phyloP scores from a whole-genome alignment of 2,329 filamentous ascomycete species.

The Xylariaceae sp. region DNA sequence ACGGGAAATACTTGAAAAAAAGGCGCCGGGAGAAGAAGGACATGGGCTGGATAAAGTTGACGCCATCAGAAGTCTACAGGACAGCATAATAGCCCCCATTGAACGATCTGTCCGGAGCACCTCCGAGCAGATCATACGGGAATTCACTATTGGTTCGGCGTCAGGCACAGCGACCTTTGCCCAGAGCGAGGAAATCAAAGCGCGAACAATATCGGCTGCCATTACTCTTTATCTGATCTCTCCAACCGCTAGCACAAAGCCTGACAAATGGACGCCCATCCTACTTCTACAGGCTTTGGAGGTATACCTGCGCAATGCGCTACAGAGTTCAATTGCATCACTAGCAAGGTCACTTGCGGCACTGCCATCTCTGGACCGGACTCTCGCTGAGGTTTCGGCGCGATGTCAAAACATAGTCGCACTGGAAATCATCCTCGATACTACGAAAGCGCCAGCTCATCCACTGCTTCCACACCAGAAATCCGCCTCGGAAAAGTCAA shows the following conservation, averaged over 20 bases:
- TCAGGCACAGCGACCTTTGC: conserved; percentile 59
- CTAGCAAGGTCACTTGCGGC: conserved; percentile 77
- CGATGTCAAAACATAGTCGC: conserved; percentile 92
- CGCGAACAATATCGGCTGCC: conserved; percentile 73
- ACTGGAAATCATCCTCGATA: conserved; percentile 75
- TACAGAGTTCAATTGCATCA: conserved; percentile 77
- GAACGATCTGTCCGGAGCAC: conserved; percentile 74
- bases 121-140: conserved; percentile 77
- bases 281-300: conserved; percentile 78
- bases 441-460: conserved; percentile 68
- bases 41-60: conserved; percentile 74
- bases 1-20: conserved; percentile 70
- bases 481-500: conserved; percentile 39
- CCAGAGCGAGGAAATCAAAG: conserved; percentile 73
- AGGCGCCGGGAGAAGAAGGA: conserved; percentile 73
- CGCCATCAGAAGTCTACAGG: conserved; percentile 70
- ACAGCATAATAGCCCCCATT: conserved; percentile 68
- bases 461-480: conserved; percentile 56
- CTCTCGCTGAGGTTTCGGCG: conserved; percentile 77
- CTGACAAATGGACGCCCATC: conserved; percentile 64
- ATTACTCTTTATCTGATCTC: conserved; percentile 81
- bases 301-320: conserved; percentile 76
- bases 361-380: conserved; percentile 79
- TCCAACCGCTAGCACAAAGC: conserved; percentile 57
- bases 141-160: conserved; percentile 72